These are phyloP conservation scores for Henckelia pumila DNA, from an alignment of 257 asterid species.

Conservation along the genomic window DNA sequence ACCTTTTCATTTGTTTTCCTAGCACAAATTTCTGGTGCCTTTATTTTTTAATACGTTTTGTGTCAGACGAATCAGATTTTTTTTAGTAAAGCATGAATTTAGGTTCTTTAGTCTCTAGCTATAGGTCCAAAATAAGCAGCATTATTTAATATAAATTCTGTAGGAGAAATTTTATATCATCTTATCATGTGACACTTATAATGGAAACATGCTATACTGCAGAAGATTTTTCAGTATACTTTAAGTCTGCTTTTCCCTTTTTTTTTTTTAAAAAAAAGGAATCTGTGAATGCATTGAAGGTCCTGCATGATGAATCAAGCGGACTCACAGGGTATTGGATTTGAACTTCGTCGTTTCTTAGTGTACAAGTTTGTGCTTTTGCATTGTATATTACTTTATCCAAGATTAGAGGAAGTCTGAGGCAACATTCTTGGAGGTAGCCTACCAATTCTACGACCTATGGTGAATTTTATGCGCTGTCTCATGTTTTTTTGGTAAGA, in stretches of 20 bases:
- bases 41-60: background rate
- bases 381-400: background rate
- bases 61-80: too few relatives aligned
- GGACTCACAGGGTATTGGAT: background rate
- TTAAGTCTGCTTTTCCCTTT: background rate
- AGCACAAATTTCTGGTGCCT: background rate
- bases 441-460: background rate
- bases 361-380: background rate
- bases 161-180: background rate
- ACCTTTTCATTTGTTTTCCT: background rate
- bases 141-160: slow-evolving; percentile 1
- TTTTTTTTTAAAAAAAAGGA: too few relatives aligned
- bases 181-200: background rate
- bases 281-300: slow-evolving; percentile 2
- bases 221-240: slow-evolving; percentile 3
- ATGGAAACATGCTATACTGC: background rate
- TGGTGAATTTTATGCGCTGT: too few relatives aligned
- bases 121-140: background rate
- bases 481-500: too few relatives aligned
- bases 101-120: too few relatives aligned
- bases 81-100: too few relatives aligned
- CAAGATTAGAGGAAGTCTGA: background rate
- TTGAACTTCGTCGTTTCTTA: slow-evolving; percentile 1
- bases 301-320: background rate
- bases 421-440: background rate